These are phyloP conservation scores for Lentinula aciculospora DNA, from an alignment of 768 basidiomycete genomes.

Conservation along the genomic window DNA sequence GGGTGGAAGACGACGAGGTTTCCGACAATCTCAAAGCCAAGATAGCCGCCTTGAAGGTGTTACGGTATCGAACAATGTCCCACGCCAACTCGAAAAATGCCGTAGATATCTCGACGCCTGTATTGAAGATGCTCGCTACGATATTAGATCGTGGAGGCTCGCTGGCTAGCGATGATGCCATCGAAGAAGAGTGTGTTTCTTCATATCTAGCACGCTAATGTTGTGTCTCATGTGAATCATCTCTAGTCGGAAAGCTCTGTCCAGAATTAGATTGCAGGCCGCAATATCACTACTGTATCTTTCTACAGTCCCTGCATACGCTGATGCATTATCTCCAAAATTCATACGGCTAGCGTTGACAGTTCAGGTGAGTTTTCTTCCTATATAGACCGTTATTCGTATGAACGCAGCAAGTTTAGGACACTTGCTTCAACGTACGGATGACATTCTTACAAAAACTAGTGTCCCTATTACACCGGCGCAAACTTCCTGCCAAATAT, in stretches of 20 bases:
- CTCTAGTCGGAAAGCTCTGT: constrained; percentile 53
- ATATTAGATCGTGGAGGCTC: constrained; percentile 69
- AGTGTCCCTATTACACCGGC: constrained; percentile 50
- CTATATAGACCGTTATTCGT: neutral
- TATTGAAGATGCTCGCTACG: constrained; percentile 68
- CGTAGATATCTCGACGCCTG: constrained; percentile 64
- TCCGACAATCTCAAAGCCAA: constrained; percentile 59
- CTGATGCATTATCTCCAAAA: constrained; percentile 46
- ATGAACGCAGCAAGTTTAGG: constrained; percentile 39
- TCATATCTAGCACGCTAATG: neutral
- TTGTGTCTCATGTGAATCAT: constrained; percentile 11
- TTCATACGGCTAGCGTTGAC: constrained; percentile 70
- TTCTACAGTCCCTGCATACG: constrained; percentile 51
- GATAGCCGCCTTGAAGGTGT: constrained; percentile 72
- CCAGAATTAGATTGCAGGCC: constrained; percentile 81
- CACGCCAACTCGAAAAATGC: constrained; percentile 56
- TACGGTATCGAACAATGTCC: constrained; percentile 73
- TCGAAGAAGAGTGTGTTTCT: constrained; percentile 40
- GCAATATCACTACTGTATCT: constrained; percentile 78
- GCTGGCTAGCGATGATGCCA: constrained; percentile 43
- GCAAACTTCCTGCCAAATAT: constrained; percentile 65
- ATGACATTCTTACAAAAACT: constrained; percentile 73
- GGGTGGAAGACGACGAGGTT: constrained; percentile 67
- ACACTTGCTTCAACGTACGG: constrained; percentile 85
- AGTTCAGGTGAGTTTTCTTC: constrained; percentile 54